Conservation (phyloP, 495 filamentous ascomycete species). For the Aspergillus baeticus region DNA sequence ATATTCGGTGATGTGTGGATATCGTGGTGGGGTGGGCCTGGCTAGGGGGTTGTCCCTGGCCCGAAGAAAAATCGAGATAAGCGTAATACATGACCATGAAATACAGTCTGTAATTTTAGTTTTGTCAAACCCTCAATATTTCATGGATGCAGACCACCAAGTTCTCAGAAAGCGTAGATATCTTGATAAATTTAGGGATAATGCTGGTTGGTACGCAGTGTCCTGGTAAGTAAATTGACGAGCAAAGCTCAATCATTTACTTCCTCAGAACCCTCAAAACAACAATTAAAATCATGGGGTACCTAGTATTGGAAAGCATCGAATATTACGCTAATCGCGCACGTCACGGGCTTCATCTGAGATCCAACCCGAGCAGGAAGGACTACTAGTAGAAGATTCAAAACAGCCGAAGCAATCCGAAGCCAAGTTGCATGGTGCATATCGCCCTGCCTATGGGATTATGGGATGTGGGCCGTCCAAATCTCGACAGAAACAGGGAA, state of each 20-base stretch:
- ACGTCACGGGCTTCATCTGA: constrained; percentile 1
- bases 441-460: no score
- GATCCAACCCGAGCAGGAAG: constrained; percentile 1
- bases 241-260: neutral
- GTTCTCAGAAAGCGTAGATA: no score
- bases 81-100: neutral
- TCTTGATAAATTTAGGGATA: no score
- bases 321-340: neutral
- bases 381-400: neutral
- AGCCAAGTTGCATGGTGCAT: no score
- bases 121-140: neutral
- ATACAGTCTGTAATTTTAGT: no score
- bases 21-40: constrained; percentile 20
- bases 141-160: neutral
- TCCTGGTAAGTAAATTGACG: no score
- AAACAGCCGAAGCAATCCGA: neutral
- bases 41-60: constrained; percentile 29
- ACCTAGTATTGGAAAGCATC: no score
- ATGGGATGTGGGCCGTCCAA: no score
- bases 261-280: no score
- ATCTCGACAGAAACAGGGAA: no score
- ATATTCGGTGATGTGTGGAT: constrained; percentile 32
- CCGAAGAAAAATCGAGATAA: constrained; percentile 6
- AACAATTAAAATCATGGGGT: neutral
- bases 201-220: neutral